Evolutionary conservation across 805 yeast species (phyloP).

Genomic region (Starmerella ratchasimensis): DNA sequence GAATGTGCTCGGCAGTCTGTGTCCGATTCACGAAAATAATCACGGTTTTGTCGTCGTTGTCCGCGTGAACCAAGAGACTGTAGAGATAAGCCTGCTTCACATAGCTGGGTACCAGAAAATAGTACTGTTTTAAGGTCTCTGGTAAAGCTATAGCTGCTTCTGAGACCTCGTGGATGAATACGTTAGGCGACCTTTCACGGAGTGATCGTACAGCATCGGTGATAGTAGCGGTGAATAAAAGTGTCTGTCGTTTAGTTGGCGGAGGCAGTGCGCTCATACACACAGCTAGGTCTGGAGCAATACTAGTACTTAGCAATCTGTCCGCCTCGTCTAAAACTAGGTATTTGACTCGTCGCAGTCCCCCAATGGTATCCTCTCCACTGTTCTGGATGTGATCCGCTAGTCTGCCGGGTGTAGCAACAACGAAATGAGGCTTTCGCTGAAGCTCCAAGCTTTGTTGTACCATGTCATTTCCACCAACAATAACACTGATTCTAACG

Average conservation of each 20-base stretch:
- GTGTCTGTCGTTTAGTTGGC: conserved; percentile 64
- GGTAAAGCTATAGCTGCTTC: conserved; percentile 73
- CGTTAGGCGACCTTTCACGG: conserved; percentile 43
- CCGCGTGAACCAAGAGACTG: conserved; percentile 48
- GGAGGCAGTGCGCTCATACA: conserved; percentile 64
- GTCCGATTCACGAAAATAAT: conserved; percentile 89
- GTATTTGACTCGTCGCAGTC: conserved; percentile 62
- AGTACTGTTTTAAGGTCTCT: conserved; percentile 46
- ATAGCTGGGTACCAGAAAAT: conserved; percentile 67
- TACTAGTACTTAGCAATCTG: conserved; percentile 69
- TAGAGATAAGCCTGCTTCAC: conserved; percentile 83
- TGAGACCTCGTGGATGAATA: conserved; percentile 63
- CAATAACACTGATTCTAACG: conserved; percentile 65
- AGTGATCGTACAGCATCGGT: conserved; percentile 81
- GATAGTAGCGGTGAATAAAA: conserved; percentile 88
- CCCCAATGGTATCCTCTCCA: conserved; percentile 76
- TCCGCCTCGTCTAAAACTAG: conserved; percentile 95
- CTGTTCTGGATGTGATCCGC: conserved; percentile 82
- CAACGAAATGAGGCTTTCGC: conserved; percentile 78
- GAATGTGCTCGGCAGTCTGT: conserved; percentile 70
- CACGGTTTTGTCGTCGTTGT: conserved; percentile 51
- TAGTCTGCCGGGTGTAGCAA: conserved; percentile 93
- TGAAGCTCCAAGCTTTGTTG: conserved; percentile 72
- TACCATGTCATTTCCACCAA: conserved; percentile 94
- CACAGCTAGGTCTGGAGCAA: conserved; percentile 60